These are phyloP conservation scores for Botrytis byssoidea DNA, from an alignment of 2,329 filamentous ascomycete genomes.

Conservation along the genomic window DNA sequence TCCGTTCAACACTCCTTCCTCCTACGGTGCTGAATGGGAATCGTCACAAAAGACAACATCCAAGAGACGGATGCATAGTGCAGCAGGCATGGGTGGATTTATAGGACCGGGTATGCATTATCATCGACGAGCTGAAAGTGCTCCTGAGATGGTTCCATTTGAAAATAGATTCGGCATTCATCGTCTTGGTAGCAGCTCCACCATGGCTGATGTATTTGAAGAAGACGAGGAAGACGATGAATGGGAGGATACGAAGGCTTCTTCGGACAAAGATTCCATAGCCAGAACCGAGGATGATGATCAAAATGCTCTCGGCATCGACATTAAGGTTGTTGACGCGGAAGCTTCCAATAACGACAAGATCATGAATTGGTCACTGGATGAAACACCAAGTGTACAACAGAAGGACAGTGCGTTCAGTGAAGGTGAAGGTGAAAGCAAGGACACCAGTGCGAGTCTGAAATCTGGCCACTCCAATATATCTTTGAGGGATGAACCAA, in stretches of 20 bases:
- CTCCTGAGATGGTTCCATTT: slow-evolving; percentile 62
- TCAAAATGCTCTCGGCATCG: slow-evolving; percentile 41
- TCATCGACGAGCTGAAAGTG: slow-evolving; percentile 76
- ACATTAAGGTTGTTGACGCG: slow-evolving; percentile 48
- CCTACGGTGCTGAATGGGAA: slow-evolving; percentile 63
- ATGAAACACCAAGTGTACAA: slow-evolving; percentile 41
- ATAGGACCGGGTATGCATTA: slow-evolving; percentile 69
- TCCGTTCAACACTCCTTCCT: slow-evolving; percentile 80
- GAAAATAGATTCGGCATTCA: slow-evolving; percentile 62
- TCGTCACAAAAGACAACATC: slow-evolving; percentile 60
- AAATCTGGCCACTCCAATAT: slow-evolving; percentile 51
- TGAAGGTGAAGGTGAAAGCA: slow-evolving; percentile 45
- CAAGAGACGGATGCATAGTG: slow-evolving; percentile 73
- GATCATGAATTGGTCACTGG: slow-evolving; percentile 44
- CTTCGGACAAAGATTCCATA: slow-evolving; percentile 39
- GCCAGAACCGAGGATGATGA: slow-evolving; percentile 41
- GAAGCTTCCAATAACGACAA: slow-evolving; percentile 42
- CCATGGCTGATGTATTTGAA: slow-evolving; percentile 85
- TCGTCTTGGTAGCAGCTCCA: slow-evolving; percentile 64
- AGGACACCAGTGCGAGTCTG: slow-evolving; percentile 39
- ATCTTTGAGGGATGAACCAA: slow-evolving; percentile 53
- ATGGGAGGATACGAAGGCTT: slow-evolving; percentile 40
- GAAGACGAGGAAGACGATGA: slow-evolving; percentile 68
- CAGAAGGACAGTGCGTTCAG: slow-evolving; percentile 50
- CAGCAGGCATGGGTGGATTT: slow-evolving; percentile 68